phyloP scores from a whole-genome alignment of 2,329 filamentous ascomycete genomes.

The Aspergillus brasiliensis region DNA sequence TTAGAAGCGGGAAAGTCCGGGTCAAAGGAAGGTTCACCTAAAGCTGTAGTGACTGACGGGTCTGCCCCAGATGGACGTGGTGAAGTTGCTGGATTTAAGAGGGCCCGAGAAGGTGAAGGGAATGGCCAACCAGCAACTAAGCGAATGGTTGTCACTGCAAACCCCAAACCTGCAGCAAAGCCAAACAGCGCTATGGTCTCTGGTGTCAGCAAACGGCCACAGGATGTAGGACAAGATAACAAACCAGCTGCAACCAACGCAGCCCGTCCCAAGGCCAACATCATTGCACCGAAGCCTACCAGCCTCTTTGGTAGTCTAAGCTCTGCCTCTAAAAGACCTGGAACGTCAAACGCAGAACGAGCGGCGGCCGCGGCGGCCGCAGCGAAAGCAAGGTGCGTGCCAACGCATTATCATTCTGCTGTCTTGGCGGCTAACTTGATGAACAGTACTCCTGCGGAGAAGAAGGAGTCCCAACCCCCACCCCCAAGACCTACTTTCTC shows the following conservation, averaged over 20 bases:
- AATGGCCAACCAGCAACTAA: slow-evolving; percentile 41
- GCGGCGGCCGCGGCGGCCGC: slow-evolving; percentile 46
- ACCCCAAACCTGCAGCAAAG: slow-evolving; percentile 36
- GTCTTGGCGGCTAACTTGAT: slow-evolving; percentile 18
- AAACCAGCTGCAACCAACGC: slow-evolving; percentile 33
- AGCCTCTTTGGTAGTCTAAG: slow-evolving; percentile 50
- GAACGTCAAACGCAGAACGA: slow-evolving; percentile 53
- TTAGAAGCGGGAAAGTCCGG: slow-evolving; percentile 39
- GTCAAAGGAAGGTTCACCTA: slow-evolving; percentile 40
- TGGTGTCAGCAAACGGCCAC: slow-evolving; percentile 31
- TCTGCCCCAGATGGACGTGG: slow-evolving; percentile 17
- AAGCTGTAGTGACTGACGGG: slow-evolving; percentile 17
- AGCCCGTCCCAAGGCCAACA: slow-evolving; percentile 41
- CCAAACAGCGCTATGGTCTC: slow-evolving; percentile 24
- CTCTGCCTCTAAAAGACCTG: slow-evolving; percentile 54
- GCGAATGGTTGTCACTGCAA: slow-evolving; percentile 38
- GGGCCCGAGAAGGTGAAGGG: slow-evolving; percentile 42
- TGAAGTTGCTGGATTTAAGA: slow-evolving; percentile 39
- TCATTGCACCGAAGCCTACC: slow-evolving; percentile 46
- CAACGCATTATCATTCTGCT: neutral
- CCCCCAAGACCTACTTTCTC: slow-evolving; percentile 49
- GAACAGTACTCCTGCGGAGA: slow-evolving; percentile 34
- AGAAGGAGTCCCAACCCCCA: slow-evolving; percentile 38
- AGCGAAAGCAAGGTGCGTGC: slow-evolving; percentile 38
- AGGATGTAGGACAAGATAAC: slow-evolving; percentile 27